Conservation (phyloP, 2,329 filamentous ascomycete species). For the Metarhizium humberi region DNA sequence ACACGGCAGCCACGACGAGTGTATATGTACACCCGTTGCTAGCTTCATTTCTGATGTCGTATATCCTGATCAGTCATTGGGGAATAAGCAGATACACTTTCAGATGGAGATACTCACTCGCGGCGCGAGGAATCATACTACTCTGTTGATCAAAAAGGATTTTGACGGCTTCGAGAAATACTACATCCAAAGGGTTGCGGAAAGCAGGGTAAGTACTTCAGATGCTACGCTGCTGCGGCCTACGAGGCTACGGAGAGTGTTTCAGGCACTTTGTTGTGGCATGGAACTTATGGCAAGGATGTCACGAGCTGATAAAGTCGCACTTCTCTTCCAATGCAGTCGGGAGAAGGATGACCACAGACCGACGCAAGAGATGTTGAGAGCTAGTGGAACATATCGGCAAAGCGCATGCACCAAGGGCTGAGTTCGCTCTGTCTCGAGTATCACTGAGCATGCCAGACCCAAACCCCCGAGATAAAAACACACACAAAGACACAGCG, state of each 20-base stretch:
- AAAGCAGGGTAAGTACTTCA: slow-evolving; percentile 40
- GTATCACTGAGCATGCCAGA: no score
- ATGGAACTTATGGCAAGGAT: neutral
- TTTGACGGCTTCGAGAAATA: slow-evolving; percentile 38
- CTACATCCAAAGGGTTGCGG: slow-evolving; percentile 31
- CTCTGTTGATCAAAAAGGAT: slow-evolving; percentile 42
- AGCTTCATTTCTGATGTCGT: neutral
- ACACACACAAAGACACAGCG: no score
- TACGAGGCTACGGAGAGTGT: slow-evolving; percentile 27
- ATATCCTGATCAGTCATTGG: neutral
- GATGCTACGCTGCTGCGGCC: slow-evolving; percentile 47
- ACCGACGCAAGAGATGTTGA: slow-evolving; percentile 26
- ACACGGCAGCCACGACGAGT: slow-evolving; percentile 30
- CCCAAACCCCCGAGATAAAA: no score
- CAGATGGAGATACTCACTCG: slow-evolving; percentile 39
- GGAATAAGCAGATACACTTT: neutral
- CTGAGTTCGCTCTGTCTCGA: no score
- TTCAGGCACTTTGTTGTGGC: no score
- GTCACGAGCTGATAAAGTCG: neutral
- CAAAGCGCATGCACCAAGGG: no score
- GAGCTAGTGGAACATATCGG: no score
- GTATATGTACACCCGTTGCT: slow-evolving; percentile 46
- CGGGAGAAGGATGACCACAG: slow-evolving; percentile 16
- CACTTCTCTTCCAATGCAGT: slow-evolving; percentile 10
- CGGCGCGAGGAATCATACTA: slow-evolving; percentile 41